These are phyloP conservation scores for Hemileccinum rubropunctum DNA, from an alignment of 768 basidiomycete genomes.

Conservation along the genomic window DNA sequence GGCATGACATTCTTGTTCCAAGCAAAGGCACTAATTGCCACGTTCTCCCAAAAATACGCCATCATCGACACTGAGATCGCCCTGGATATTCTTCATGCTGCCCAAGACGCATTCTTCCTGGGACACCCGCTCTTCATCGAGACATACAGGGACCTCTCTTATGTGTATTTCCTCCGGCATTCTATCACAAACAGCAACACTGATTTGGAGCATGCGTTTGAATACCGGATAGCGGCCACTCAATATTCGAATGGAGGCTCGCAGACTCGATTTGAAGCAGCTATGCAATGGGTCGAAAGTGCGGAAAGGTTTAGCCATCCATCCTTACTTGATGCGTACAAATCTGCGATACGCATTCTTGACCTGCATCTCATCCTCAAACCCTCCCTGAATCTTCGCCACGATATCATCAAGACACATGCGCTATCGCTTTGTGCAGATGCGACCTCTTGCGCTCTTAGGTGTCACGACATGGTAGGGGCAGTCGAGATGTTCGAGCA, in stretches of 20 bases:
- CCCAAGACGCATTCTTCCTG: conserved; percentile 1
- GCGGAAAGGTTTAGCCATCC: conserved; percentile 19
- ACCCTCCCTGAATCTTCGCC: conserved; percentile 11
- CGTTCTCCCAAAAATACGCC: conserved; percentile 3
- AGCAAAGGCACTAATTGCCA: conserved; percentile 15
- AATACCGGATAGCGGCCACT: conserved; percentile 16
- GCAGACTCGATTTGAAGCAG: conserved; percentile 11
- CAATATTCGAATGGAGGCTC: conserved; percentile 19
- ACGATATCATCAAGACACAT: conserved; percentile 12
- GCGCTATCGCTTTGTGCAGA: conserved; percentile 20
- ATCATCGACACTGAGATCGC: conserved; percentile 18
- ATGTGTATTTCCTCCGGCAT: conserved; percentile 6
- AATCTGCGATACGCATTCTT: conserved; percentile 13
- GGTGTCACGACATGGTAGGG: conserved; percentile 12
- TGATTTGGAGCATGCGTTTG: conserved; percentile 25
- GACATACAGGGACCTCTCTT: conserved; percentile 13
- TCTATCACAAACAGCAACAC: conserved; percentile 3
- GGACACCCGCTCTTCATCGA: conserved; percentile 11
- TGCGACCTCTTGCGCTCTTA: conserved; percentile 28
- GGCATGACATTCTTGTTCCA: conserved; percentile 17
- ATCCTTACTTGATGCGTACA: conserved; percentile 17
- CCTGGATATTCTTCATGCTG: conserved; percentile 15
- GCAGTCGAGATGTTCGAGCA: conserved; percentile 38
- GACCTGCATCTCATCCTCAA: conserved; percentile 20
- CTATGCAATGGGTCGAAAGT: conserved; percentile 21